Evolutionary conservation across 306 rosid species (phyloP).

Genomic region (apple (Malus domestica)): DNA sequence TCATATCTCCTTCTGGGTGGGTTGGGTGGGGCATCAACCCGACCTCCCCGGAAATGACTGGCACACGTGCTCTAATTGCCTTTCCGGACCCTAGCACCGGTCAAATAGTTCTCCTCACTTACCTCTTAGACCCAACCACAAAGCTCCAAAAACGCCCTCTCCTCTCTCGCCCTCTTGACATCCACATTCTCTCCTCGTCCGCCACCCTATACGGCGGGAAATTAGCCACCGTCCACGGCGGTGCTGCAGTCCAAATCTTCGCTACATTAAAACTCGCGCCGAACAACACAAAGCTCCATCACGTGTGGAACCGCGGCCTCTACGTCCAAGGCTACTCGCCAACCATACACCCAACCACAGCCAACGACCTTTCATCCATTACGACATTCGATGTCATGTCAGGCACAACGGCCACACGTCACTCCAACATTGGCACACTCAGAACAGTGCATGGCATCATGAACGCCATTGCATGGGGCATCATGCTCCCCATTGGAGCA

Average conservation of each 20-base stretch:
- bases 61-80: constrained; percentile 70
- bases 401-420: constrained; percentile 45
- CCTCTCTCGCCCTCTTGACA: constrained; percentile 78
- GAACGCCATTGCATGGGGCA: constrained; percentile 79
- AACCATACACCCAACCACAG: constrained; percentile 78
- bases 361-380: constrained; percentile 63
- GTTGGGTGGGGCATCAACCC: constrained; percentile 95
- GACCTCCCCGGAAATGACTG: constrained; percentile 65
- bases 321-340: constrained; percentile 98
- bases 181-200: constrained; percentile 59
- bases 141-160: constrained; percentile 71
- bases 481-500: constrained; percentile 69
- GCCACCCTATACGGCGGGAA: constrained; percentile 69
- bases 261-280: constrained; percentile 49
- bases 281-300: constrained; percentile 64
- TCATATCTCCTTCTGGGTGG: constrained; percentile 98
- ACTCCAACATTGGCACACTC: constrained; percentile 24
- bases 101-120: constrained; percentile 68
- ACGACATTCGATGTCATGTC: constrained; percentile 65
- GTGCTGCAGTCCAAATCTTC: constrained; percentile 68
- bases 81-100: constrained; percentile 81
- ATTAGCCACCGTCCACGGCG: constrained; percentile 63
- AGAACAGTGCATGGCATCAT: constrained; percentile 54
- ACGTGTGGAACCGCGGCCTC: constrained; percentile 88
- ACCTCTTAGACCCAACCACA: constrained; percentile 63